Percentiles rank a stretch among this genome's conserved stretches.
Conservation (phyloP, 1,284 basidiomycete species). For the Leccinum pachyderme region DNA sequence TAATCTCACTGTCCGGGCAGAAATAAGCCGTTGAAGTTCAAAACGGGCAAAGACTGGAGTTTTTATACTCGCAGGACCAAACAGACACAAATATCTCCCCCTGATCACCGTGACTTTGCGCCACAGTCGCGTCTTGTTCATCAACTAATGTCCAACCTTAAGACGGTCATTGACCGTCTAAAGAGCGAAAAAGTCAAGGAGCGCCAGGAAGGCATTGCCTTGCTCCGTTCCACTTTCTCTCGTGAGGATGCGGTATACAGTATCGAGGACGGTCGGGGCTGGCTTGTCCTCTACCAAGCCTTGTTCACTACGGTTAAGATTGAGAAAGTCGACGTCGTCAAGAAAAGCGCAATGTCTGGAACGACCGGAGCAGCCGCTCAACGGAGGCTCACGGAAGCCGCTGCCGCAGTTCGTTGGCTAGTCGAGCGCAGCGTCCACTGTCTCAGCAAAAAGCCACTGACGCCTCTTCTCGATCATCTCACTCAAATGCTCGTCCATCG, state of each 20-base stretch:
- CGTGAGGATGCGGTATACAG: conserved; percentile 51
- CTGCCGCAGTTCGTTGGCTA: conserved; percentile 68
- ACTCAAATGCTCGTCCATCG: conserved; percentile 58
- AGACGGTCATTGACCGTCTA: conserved; percentile 51
- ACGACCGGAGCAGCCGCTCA: conserved; percentile 42
- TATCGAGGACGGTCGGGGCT: conserved; percentile 54
- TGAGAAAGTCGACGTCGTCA: conserved; percentile 57
- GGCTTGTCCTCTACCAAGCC: conserved; percentile 73
- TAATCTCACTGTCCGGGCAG: conserved; percentile 65
- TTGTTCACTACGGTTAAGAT: conserved; percentile 64
- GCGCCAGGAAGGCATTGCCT: conserved; percentile 62
- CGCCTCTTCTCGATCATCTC: conserved; percentile 66
- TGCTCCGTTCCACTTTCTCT: conserved; percentile 62
- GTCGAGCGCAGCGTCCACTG: conserved; percentile 55
- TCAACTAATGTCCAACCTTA: conserved; percentile 39
- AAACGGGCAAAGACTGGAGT: background rate
- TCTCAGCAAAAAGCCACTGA: conserved; percentile 54
- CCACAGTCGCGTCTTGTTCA: conserved; percentile 14
- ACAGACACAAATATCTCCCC: conserved; percentile 26
- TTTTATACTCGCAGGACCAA: conserved; percentile 32
- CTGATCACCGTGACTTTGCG: conserved; percentile 1
- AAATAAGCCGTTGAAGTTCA: conserved; percentile 48
- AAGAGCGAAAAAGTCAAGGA: conserved; percentile 71
- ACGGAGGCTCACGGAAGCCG: conserved; percentile 61
- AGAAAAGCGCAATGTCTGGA: conserved; percentile 43